Base-by-base conservation (phyloP, 805 yeast genomes). In the Saccharomycopsis sp. region DNA sequence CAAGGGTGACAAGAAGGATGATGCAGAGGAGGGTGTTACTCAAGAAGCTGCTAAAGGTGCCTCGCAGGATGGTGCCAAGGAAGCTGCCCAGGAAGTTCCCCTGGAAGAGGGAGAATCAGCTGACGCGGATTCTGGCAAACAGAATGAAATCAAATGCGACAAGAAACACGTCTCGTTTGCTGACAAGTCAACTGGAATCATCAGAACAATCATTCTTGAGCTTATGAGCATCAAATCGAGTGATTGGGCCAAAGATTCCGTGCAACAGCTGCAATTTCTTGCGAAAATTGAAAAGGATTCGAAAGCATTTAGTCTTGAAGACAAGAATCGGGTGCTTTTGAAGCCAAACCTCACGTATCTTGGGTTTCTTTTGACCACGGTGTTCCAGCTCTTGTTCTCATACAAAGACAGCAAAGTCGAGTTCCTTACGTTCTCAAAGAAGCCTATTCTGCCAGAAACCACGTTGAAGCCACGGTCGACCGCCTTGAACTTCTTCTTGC, bases 331-430 rank as follows among this genome's bases (percentile, higher is more conserved):
- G 8, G 49, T 17, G 12, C 22, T 44, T 7, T 7, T 44, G 7
- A 44, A 44, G 49, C 49, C 49, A 17, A 44, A 44, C 22, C 5
- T 44, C 60, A 56, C 53, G 58, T 57, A 22, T 52, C 55, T n/a
- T 5, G 15, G n/a, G 22, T n/a, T 52, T 7, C 38, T 23, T 9
- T 14, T 52, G 17, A 52, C 29, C 15, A 29, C 22, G 35, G n/a
- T 52, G 3, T 24, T 84, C 0, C 97, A 92, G 64, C 71, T 90
- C 5, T 70, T 92, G 5, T 81, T 85, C 1, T 87, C 97, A 1
- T 92, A 91, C 68, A 86, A 85, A 62, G 85, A 84, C 62, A 82
- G 91, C 55, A 92, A 92, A 68, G 77, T 87, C 54, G 97, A 91
- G 65, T 87, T 92, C 65, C 72, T 91, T 58, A 84, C 93, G 0